Conservation (phyloP, 768 basidiomycete genomes). For the Postia placenta region DNA sequence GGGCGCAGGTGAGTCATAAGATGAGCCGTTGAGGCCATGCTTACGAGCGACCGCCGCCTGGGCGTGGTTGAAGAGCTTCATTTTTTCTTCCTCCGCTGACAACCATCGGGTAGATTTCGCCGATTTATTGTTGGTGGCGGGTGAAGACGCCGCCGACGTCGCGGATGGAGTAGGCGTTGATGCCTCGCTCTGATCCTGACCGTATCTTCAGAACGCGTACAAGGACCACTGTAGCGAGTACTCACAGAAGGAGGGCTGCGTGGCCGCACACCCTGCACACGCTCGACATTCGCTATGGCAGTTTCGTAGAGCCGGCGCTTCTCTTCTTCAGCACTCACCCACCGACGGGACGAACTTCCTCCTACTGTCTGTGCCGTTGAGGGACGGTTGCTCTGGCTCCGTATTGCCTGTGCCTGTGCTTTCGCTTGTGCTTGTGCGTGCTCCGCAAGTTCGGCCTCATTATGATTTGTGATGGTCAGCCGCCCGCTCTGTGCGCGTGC, state of each 20-base stretch:
- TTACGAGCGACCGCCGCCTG: constrained; percentile 58
- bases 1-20: constrained; percentile 14
- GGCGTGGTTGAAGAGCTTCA: constrained; percentile 60
- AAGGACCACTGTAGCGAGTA: not conserved
- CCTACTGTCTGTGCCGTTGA: not conserved
- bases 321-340: constrained; percentile 38
- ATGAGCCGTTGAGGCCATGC: constrained; percentile 36
- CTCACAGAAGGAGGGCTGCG: constrained; percentile 20
- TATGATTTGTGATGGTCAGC: constrained; percentile 37
- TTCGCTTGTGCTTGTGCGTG: constrained; percentile 34
- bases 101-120: constrained; percentile 37
- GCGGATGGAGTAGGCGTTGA: not conserved
- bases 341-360: constrained; percentile 4
- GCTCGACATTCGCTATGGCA: constrained; percentile 33
- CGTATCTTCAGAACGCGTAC: not conserved
- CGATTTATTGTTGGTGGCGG: constrained; percentile 13
- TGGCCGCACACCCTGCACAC: constrained; percentile 29
- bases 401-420: not conserved
- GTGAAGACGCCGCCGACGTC: constrained; percentile 1
- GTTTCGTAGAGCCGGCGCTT: constrained; percentile 35
- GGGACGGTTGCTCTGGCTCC: not conserved
- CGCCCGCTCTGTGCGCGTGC: constrained; percentile 21
- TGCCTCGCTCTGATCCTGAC: not conserved
- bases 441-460: constrained; percentile 33
- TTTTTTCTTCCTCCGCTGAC: constrained; percentile 74